A percentile compares a stretch with the other conserved stretches of the same genome.
Conservation (phyloP, 2,329 filamentous ascomycete species). For the Apiospora aurea region DNA sequence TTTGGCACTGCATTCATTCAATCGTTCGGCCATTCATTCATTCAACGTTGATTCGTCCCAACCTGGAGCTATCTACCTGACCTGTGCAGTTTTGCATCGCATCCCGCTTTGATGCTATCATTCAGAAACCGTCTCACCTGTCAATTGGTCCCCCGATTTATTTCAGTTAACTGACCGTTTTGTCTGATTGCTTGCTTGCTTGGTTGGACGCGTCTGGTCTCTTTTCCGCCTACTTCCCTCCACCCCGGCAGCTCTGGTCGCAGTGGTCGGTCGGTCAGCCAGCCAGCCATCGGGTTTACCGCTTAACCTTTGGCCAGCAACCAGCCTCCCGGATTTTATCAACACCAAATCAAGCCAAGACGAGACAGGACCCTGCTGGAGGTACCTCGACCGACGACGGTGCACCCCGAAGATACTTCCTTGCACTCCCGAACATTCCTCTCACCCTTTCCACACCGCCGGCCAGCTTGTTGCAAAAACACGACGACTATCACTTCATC, state of each 20-base stretch:
- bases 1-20: conserved; percentile 14
- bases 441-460: background rate
- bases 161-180: conserved; percentile 9
- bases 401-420: conserved; percentile 7
- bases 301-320: conserved; percentile 11
- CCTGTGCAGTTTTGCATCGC: background rate
- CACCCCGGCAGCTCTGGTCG: background rate
- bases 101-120: conserved; percentile 6
- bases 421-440: conserved; percentile 1
- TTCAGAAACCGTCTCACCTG: conserved; percentile 14
- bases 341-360: conserved; percentile 2
- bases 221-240: background rate
- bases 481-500: background rate
- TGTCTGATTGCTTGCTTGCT: conserved; percentile 15
- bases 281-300: conserved; percentile 17
- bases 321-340: conserved; percentile 16
- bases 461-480: background rate
- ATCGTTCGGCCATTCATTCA: background rate
- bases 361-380: background rate
- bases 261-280: background rate
- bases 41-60: background rate
- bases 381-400: background rate
- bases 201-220: background rate
- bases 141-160: conserved; percentile 1
- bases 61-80: background rate